phyloP scores from a whole-genome alignment of 2,329 filamentous ascomycete species.

The Myriosclerotinia duriaeana region DNA sequence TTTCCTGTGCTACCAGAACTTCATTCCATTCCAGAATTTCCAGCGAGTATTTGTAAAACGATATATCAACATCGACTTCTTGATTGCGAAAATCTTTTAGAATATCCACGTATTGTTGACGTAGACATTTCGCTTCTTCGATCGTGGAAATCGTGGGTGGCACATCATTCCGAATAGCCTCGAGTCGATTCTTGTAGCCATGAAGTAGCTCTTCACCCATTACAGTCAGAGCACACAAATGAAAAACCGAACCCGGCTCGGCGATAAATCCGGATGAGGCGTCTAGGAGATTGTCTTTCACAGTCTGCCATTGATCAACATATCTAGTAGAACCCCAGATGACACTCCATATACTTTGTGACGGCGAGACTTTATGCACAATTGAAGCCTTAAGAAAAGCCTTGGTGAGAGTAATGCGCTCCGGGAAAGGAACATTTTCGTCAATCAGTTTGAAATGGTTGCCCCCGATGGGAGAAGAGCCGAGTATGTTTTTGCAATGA shows the following conservation, averaged over 20 bases:
- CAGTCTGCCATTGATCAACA: slow-evolving; percentile 28
- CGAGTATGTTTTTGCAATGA: slow-evolving; percentile 23
- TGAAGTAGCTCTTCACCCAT: slow-evolving; percentile 29
- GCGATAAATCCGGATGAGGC: slow-evolving; percentile 23
- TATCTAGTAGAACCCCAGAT: slow-evolving; percentile 22
- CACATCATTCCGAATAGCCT: background rate
- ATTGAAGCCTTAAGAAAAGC: slow-evolving; percentile 27
- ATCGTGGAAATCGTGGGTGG: background rate
- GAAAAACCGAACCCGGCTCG: slow-evolving; percentile 27
- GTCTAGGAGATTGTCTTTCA: slow-evolving; percentile 25
- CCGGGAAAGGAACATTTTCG: slow-evolving; percentile 27
- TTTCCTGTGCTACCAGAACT: slow-evolving; percentile 16
- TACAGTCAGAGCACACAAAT: slow-evolving; percentile 28
- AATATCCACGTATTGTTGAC: slow-evolving; percentile 28
- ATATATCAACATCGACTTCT: slow-evolving; percentile 25
- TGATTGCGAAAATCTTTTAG: slow-evolving; percentile 29
- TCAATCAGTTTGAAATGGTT: slow-evolving; percentile 32
- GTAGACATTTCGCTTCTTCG: slow-evolving; percentile 11
- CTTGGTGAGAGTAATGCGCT: slow-evolving; percentile 29
- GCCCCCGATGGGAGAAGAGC: slow-evolving; percentile 20
- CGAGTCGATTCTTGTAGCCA: slow-evolving; percentile 21
- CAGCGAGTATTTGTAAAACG: slow-evolving; percentile 31
- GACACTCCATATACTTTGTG: slow-evolving; percentile 17
- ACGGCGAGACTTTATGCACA: slow-evolving; percentile 9
- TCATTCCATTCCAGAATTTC: slow-evolving; percentile 29